A percentile compares a stretch with the other conserved stretches of the same genome.
Conservation (phyloP, 345 rosid species). For the Odontarrhena argentea region DNA sequence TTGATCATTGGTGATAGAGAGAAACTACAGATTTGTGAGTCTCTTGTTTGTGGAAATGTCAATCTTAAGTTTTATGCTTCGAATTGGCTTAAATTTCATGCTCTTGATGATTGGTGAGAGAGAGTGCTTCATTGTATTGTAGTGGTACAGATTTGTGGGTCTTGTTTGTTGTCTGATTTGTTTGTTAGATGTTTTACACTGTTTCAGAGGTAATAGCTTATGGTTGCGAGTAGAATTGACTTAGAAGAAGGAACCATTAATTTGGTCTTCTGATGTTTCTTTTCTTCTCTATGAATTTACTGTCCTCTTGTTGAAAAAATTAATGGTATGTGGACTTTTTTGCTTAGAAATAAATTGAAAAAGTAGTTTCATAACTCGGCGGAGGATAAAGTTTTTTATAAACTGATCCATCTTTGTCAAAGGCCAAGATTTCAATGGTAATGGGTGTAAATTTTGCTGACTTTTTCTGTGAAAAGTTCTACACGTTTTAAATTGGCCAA, state of each 20-base stretch:
- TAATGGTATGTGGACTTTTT: constrained; percentile 29
- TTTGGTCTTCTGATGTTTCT: constrained; percentile 15
- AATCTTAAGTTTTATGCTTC: constrained; percentile 3
- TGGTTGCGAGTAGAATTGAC: constrained; percentile 18
- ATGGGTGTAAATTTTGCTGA: constrained; percentile 21
- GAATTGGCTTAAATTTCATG: neutral
- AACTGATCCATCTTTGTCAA: constrained; percentile 25
- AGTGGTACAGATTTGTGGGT: constrained; percentile 20
- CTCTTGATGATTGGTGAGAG: constrained; percentile 8
- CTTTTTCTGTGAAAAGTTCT: constrained; percentile 20
- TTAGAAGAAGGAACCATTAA: constrained; percentile 4
- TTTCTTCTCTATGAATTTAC: constrained; percentile 27
- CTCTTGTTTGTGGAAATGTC: neutral
- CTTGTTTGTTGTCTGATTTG: constrained; percentile 22
- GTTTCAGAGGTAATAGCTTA: constrained; percentile 12
- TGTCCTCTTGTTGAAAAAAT: constrained; percentile 15
- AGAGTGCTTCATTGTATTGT: constrained; percentile 5
- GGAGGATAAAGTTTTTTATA: constrained; percentile 13
- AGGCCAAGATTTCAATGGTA: constrained; percentile 20
- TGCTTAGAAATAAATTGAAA: constrained; percentile 18
- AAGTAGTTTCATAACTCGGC: neutral
- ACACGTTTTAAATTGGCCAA: constrained; percentile 33
- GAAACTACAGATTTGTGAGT: neutral
- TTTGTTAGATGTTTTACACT: constrained; percentile 14
- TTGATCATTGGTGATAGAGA: constrained; percentile 5